Evolutionary conservation across 176 grass and related monocot species (phyloP), one percentile per base, ranked within the genome.

Genomic region (Echinochloa phyllopogon): DNA sequence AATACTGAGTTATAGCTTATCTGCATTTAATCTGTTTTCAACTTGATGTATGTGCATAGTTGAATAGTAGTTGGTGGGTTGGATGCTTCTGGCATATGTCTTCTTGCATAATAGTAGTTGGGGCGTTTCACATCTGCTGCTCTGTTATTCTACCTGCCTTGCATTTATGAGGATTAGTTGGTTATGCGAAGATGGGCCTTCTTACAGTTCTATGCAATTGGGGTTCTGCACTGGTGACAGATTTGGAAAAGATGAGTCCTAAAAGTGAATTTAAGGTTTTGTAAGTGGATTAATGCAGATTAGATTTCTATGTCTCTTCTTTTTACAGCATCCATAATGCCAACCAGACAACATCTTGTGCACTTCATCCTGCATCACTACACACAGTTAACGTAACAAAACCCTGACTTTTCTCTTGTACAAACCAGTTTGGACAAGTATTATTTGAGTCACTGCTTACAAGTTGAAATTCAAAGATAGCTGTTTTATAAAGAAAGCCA

Each of bases 31-130:
- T 51, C 21, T 75, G 17, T 78, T 78, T 71, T 62, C 11, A 51
- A 36, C 52, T 82, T 49, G 18, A 65, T 80, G 40, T 58, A 45
- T 71, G 50, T 20, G 17, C 61, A 84, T 65, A 38, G 10, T 72
- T 47, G 45, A 60, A 55, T 49, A 20, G 15, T 72, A 27, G 39
- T 79, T 65, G 58, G 74, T 65, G 16, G 49, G 20, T 65, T 47
- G 29, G 56, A 69, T 82, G 63, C 41, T 76, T 5, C 24, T 58
- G 3, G 8, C 7, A 3, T 51, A 11, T n/a, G 40, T 67, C 3
- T 75, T 8, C 45, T 37, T 33, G 29, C 29, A 33, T 33, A 33
- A 33, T 33, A 33, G 57, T 41, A 23, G 33, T 65, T 66, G 48
- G 5, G 6, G 50, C 0, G 0, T 33, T 5, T 77, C 38, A 24